Evolutionary conservation across 306 rosid species (phyloP), one percentile per base, ranked within the genome.

Genomic region (Vachellia collinsii): DNA sequence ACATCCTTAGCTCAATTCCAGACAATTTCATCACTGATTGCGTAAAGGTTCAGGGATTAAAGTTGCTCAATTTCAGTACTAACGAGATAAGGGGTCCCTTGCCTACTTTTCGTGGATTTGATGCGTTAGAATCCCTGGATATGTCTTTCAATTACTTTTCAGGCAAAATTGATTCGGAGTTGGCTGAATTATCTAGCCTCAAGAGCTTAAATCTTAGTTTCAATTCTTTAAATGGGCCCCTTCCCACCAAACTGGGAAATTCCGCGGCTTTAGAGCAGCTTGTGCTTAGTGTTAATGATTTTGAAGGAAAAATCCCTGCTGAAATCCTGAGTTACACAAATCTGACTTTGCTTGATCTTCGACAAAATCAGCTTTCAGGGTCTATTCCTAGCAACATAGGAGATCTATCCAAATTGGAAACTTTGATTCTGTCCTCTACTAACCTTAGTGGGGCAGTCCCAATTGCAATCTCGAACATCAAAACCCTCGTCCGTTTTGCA

Each of bases 381-480:
- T 9, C 69, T 19, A 56, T 93, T 80, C 93, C 93, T 67, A 22
- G 0, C 17, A n/a, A 56, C 68, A 88, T 93, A 46, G 91, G 81
- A 47, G 50, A 69, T 29, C 91, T 95, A 44, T 76, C 93, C 65
- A 92, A 86, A 74, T 84, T 95, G 87, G 64, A 84, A 68, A 44
- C 47, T 77, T 82, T 93, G 89, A 79, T 88, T 83, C 91, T 95
- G 23, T 93, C 98, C 61, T 13, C 84, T 50, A 93, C 90, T 80
- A 1, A 0, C 0, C 88, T 95, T 3, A 5, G 3, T 29, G 97
- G 91, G 13, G 34, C 29, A 76, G 86, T 95, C 56, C 98, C 98
- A 29, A 12, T 1, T 12, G 58, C 87, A 75, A 71, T 95, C 8
- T 7, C 71, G 50, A 65, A 25, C 16, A 81, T 91, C 78, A 47